Conservation (phyloP, 352 stramenopile genomes). For the Nothophytophthora sp. region DNA sequence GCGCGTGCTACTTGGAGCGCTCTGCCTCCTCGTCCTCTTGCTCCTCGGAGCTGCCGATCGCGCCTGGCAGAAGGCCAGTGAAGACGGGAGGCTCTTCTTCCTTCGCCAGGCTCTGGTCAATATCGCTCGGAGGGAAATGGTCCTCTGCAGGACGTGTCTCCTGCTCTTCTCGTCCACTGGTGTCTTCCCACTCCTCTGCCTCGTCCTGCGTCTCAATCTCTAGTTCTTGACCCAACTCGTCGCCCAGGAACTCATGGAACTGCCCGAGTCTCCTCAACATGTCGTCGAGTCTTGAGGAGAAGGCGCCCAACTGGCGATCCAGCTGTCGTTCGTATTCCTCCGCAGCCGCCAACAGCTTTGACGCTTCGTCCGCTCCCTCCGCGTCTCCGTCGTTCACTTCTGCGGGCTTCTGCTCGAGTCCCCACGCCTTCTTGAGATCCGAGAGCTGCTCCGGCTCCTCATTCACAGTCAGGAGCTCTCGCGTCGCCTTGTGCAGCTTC, state of each 20-base stretch:
- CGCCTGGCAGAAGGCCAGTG: conserved; percentile 19
- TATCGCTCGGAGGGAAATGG: too few relatives aligned
- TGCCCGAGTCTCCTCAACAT: conserved; percentile 34
- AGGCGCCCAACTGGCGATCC: conserved; percentile 38
- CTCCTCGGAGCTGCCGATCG: conserved; percentile 11
- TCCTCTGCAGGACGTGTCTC: too few relatives aligned
- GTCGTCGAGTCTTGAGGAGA: conserved; percentile 33
- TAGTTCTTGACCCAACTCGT: conserved; percentile 40
- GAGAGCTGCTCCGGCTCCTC: conserved; percentile 47
- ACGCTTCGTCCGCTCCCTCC: conserved; percentile 5
- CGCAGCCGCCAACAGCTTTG: conserved; percentile 36
- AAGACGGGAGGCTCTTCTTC: background rate
- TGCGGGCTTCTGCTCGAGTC: conserved; percentile 17
- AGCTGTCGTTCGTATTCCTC: conserved; percentile 49
- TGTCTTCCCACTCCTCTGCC: too few relatives aligned
- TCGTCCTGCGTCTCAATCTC: too few relatives aligned
- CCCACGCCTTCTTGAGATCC: conserved; percentile 58
- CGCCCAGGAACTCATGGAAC: conserved; percentile 34
- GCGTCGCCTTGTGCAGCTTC: conserved; percentile 40
- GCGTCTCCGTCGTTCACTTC: background rate
- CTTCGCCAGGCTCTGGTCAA: too few relatives aligned
- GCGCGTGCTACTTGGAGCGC: background rate
- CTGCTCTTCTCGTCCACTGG: too few relatives aligned
- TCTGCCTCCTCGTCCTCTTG: background rate
- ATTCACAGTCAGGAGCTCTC: conserved; percentile 30